phyloP scores from a whole-genome alignment of 1,139 yeast species.

The Diutina siamensis region DNA sequence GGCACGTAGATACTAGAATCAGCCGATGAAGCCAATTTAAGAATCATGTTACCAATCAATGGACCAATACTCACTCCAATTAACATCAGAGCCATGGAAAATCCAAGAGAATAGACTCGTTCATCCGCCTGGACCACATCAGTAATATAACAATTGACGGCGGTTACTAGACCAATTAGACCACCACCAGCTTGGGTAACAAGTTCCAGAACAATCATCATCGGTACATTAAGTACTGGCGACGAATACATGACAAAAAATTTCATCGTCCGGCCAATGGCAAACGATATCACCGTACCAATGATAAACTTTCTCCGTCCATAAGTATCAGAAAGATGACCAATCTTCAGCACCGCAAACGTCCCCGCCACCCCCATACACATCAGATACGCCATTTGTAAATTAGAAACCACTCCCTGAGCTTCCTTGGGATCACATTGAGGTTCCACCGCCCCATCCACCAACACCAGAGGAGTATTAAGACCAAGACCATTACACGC shows the following conservation, averaged over 20 bases:
- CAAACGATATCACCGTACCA: conserved; percentile 17
- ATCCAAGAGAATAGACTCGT: conserved; percentile 46
- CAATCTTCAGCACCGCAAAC: conserved; percentile 36
- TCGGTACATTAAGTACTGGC: conserved; percentile 21
- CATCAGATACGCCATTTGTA: conserved; percentile 20
- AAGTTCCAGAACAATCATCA: conserved; percentile 24
- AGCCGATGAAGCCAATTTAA: conserved; percentile 1
- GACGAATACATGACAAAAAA: conserved; percentile 20
- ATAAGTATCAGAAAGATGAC: conserved; percentile 50
- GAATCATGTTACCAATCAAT: conserved; percentile 34
- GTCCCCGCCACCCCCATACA: conserved; percentile 21
- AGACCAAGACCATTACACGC: conserved; percentile 22
- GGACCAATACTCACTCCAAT: conserved; percentile 62
- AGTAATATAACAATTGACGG: conserved; percentile 48
- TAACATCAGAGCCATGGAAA: conserved; percentile 44
- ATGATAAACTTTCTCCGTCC: conserved; percentile 43
- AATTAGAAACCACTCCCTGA: conserved; percentile 26
- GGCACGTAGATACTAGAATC: not conserved
- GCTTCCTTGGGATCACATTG: conserved; percentile 22
- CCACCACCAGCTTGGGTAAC: conserved; percentile 49
- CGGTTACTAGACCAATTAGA: conserved; percentile 33
- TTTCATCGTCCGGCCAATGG: conserved; percentile 9
- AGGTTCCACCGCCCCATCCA: not conserved
- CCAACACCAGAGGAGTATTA: not conserved
- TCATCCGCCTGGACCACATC: conserved; percentile 49